Evolutionary conservation across 2,329 filamentous ascomycete genomes (phyloP).

Genomic region (Didymella sp.): DNA sequence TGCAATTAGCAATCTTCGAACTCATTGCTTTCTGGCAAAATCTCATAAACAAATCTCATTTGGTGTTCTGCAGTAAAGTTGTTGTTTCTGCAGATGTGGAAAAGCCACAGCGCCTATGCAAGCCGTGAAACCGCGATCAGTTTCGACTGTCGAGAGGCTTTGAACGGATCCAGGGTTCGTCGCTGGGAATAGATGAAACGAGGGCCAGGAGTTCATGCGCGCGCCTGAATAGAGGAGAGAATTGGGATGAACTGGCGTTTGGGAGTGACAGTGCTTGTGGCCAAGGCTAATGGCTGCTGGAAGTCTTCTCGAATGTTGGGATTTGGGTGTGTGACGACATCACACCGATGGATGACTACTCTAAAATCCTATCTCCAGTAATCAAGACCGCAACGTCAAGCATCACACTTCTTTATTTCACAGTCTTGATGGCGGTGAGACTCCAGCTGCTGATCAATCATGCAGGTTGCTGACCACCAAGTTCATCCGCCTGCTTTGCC

Average conservation of each 20-base stretch:
- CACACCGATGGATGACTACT: neutral
- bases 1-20: neutral
- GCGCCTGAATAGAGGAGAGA: neutral
- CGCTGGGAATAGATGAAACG: conserved; percentile 22
- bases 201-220: conserved; percentile 10
- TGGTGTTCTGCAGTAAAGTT: neutral
- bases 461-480: neutral
- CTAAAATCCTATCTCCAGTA: neutral
- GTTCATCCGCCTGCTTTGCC: neutral
- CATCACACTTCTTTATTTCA: neutral
- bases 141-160: conserved; percentile 3
- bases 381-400: neutral
- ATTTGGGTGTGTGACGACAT: neutral
- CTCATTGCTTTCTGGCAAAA: too few relatives aligned
- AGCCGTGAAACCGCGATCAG: conserved; percentile 11
- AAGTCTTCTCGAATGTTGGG: neutral
- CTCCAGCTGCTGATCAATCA: neutral
- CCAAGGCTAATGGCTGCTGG: neutral
- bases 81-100: neutral
- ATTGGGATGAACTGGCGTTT: neutral
- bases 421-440: neutral
- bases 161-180: conserved; percentile 10
- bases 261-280: neutral
- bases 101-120: conserved; percentile 7
- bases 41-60: neutral